Evolutionary conservation across 1,284 basidiomycete species (phyloP).

Genomic region (Apiotrichum sp.): DNA sequence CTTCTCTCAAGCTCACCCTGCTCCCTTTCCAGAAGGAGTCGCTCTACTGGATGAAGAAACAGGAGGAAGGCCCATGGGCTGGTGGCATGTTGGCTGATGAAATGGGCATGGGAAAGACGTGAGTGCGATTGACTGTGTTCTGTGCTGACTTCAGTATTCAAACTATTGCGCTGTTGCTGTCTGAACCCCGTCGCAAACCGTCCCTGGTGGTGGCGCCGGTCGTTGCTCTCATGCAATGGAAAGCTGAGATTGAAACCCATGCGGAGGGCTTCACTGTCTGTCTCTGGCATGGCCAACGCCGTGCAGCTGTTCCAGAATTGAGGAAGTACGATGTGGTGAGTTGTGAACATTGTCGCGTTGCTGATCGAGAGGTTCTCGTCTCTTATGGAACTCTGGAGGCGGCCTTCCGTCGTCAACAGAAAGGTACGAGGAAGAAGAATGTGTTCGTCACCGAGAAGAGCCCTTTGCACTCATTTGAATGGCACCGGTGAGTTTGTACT

Average conservation of each 20-base stretch:
- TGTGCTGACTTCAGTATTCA: slow-evolving; percentile 67
- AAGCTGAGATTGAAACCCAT: slow-evolving; percentile 82
- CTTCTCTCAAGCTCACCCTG: slow-evolving; percentile 61
- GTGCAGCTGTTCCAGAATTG: slow-evolving; percentile 59
- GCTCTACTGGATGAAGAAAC: slow-evolving; percentile 90
- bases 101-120: slow-evolving; percentile 81
- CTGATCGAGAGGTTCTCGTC: slow-evolving; percentile 31
- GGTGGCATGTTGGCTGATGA: slow-evolving; percentile 85
- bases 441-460: slow-evolving; percentile 83
- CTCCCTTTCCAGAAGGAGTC: slow-evolving; percentile 82
- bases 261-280: slow-evolving; percentile 70
- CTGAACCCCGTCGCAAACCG: slow-evolving; percentile 59
- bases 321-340: slow-evolving; percentile 80
- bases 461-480: slow-evolving; percentile 74
- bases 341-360: slow-evolving; percentile 7
- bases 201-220: slow-evolving; percentile 93
- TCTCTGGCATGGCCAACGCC: slow-evolving; percentile 79
- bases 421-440: slow-evolving; percentile 82
- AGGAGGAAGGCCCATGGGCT: slow-evolving; percentile 79
- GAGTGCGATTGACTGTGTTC: slow-evolving; percentile 9
- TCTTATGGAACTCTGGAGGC: slow-evolving; percentile 81
- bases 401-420: slow-evolving; percentile 85
- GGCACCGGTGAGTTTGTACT: slow-evolving; percentile 82
- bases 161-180: slow-evolving; percentile 83
- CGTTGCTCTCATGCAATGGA: slow-evolving; percentile 98